phyloP scores from a whole-genome alignment of 192 early-diverging fungal species.

The Chytriomyces confervae region DNA sequence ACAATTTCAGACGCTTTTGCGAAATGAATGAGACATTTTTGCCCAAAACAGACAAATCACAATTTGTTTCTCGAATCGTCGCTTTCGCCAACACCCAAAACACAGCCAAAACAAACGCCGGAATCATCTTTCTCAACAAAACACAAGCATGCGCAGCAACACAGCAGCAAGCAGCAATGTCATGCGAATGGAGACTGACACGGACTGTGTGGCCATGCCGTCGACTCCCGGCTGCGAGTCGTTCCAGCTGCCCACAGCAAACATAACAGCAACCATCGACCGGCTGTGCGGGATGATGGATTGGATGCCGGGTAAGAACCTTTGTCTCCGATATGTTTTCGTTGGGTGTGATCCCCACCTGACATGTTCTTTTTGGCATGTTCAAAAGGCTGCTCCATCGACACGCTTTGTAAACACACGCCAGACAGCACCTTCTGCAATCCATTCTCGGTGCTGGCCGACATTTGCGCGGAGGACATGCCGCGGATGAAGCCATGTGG shows the following conservation, averaged over 20 bases:
- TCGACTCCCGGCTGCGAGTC: conserved; percentile 31
- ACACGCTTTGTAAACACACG: conserved; percentile 29
- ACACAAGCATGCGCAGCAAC: no score
- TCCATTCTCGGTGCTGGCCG: conserved; percentile 59
- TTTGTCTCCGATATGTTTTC: background rate
- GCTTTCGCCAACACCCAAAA: no score
- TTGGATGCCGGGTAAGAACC: conserved; percentile 44
- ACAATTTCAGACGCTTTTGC: no score
- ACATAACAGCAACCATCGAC: background rate
- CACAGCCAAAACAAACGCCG: no score
- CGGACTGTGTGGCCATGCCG: conserved; percentile 29
- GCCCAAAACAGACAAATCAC: no score
- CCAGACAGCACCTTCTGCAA: conserved; percentile 49
- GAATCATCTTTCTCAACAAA: no score
- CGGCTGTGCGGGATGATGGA: conserved; percentile 39
- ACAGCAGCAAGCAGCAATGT: no score
- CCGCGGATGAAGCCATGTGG: conserved; percentile 53
- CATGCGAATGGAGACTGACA: no score
- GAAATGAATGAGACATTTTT: no score
- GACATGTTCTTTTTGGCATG: background rate
- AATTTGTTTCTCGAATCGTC: no score
- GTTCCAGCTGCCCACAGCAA: conserved; percentile 18
- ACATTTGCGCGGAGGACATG: conserved; percentile 64
- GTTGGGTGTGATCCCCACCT: conserved; percentile 1
- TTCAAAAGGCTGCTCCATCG: conserved; percentile 23